These are phyloP conservation scores for Clonostachys byssicola DNA, from an alignment of 2,329 filamentous ascomycete genomes.

Conservation along the genomic window DNA sequence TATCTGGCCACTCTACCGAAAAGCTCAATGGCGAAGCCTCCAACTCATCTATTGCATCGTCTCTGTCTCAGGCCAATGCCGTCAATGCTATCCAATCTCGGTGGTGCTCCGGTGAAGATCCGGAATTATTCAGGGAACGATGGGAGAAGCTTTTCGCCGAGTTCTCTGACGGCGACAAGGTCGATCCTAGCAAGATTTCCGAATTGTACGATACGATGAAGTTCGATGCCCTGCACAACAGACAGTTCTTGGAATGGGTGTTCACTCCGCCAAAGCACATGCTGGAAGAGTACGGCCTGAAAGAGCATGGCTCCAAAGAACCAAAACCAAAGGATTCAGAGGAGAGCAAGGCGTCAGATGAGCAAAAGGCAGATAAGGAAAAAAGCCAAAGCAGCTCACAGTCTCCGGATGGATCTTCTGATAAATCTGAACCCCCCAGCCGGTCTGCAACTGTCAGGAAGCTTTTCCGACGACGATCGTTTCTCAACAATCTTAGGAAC, in stretches of 20 bases:
- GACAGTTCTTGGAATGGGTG: constrained; percentile 94
- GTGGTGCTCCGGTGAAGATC: constrained; percentile 96
- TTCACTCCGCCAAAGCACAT: constrained; percentile 84
- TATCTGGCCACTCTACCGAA: constrained; percentile 45
- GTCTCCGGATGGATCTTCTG: constrained; percentile 10
- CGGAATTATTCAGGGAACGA: constrained; percentile 88
- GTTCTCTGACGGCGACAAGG: constrained; percentile 95
- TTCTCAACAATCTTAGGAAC: constrained; percentile 49
- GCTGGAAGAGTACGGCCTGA: constrained; percentile 45
- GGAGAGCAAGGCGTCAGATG: constrained; percentile 22
- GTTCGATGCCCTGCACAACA: constrained; percentile 95
- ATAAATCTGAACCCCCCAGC: constrained; percentile 32
- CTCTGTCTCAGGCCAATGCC: constrained; percentile 56
- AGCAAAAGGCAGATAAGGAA: constrained; percentile 12
- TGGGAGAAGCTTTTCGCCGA: constrained; percentile 99
- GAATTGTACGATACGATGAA: constrained; percentile 99
- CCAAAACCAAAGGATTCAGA: constrained; percentile 34
- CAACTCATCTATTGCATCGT: constrained; percentile 37
- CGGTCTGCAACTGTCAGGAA: constrained; percentile 28
- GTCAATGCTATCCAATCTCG: constrained; percentile 75
- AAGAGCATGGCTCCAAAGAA: constrained; percentile 26
- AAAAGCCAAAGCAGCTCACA: constrained; percentile 8
- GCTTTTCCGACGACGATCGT: constrained; percentile 58
- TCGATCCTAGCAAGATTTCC: constrained; percentile 97
- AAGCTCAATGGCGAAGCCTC: constrained; percentile 36